Conservation (phyloP, 2,329 filamentous ascomycete genomes). For the Hypoxylon sp. region DNA sequence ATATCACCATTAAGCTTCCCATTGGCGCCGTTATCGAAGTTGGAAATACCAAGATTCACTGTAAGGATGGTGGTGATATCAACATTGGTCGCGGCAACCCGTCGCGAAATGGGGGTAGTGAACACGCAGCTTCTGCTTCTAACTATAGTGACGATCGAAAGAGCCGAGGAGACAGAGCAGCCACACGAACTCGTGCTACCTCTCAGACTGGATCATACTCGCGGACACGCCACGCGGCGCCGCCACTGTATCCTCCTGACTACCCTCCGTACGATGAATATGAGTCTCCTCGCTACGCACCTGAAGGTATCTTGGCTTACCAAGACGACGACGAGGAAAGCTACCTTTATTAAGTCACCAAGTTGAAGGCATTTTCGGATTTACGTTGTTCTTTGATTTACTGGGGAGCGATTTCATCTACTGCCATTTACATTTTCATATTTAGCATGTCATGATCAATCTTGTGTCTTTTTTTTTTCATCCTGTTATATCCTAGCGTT, state of each 20-base stretch:
- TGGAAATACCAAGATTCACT: conserved; percentile 71
- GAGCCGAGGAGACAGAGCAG: conserved; percentile 57
- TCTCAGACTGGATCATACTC: conserved; percentile 66
- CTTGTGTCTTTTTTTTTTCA: conserved; percentile 28
- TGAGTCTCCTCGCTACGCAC: conserved; percentile 30
- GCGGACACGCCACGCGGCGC: conserved; percentile 45
- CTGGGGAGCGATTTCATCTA: conserved; percentile 22
- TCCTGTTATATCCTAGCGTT: conserved; percentile 33
- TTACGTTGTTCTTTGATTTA: conserved; percentile 23
- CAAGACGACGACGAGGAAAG: conserved; percentile 31
- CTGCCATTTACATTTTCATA: conserved; percentile 37
- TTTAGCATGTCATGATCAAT: conserved; percentile 33
- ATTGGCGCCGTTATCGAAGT: conserved; percentile 70
- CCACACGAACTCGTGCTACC: conserved; percentile 62
- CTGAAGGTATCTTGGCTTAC: conserved; percentile 26
- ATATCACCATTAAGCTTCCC: conserved; percentile 73
- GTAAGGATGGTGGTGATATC: conserved; percentile 71
- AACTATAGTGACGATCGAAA: conserved; percentile 65
- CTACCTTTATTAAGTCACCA: conserved; percentile 6
- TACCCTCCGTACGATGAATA: conserved; percentile 41
- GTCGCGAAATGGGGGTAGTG: conserved; percentile 62
- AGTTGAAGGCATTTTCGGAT: conserved; percentile 5
- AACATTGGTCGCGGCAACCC: conserved; percentile 62
- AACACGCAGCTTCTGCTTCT: conserved; percentile 62
- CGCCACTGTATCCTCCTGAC: conserved; percentile 37